A percentile compares a stretch with the other conserved stretches of the same genome.
Conservation (phyloP, 768 basidiomycete species). For the Boletus rubescentipes region DNA sequence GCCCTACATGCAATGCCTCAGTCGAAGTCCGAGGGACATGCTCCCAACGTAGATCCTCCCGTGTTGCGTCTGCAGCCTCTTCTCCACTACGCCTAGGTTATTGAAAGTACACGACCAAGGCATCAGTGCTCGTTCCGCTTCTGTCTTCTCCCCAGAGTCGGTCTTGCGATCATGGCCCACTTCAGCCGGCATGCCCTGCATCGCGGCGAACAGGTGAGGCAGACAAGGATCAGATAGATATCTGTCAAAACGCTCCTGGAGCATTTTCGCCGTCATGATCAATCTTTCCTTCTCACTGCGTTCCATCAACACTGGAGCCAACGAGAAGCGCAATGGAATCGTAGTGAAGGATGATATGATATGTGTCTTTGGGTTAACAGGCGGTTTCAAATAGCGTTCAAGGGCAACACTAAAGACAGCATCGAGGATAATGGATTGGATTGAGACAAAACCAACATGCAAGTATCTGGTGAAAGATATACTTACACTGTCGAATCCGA, state of each 20-base stretch:
- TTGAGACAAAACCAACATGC: neutral
- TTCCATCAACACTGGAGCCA: conserved; percentile 9
- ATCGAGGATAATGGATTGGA: no score
- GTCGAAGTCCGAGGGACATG: conserved; percentile 11
- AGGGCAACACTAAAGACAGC: conserved; percentile 12
- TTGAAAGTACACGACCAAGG: conserved; percentile 11
- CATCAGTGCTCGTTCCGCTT: no score
- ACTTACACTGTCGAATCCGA: conserved; percentile 14
- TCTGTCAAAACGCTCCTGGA: conserved; percentile 14
- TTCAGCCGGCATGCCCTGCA: neutral
- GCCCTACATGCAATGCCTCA: conserved; percentile 9
- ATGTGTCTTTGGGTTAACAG: conserved; percentile 18
- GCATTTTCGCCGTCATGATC: conserved; percentile 8
- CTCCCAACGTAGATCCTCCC: neutral
- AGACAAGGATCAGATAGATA: conserved; percentile 17
- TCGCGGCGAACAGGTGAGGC: conserved; percentile 8
- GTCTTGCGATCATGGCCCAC: neutral
- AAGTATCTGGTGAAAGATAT: neutral
- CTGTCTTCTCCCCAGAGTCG: neutral
- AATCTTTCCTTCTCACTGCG: conserved; percentile 10
- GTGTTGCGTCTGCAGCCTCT: conserved; percentile 5
- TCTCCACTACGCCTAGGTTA: conserved; percentile 16
- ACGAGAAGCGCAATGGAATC: conserved; percentile 20
- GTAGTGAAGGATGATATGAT: conserved; percentile 14
- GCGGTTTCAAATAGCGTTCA: conserved; percentile 20